Evolutionary conservation across 1,284 basidiomycete species (phyloP), one percentile per base, ranked within the genome.

Genomic region (Cryptococcus floricola): DNA sequence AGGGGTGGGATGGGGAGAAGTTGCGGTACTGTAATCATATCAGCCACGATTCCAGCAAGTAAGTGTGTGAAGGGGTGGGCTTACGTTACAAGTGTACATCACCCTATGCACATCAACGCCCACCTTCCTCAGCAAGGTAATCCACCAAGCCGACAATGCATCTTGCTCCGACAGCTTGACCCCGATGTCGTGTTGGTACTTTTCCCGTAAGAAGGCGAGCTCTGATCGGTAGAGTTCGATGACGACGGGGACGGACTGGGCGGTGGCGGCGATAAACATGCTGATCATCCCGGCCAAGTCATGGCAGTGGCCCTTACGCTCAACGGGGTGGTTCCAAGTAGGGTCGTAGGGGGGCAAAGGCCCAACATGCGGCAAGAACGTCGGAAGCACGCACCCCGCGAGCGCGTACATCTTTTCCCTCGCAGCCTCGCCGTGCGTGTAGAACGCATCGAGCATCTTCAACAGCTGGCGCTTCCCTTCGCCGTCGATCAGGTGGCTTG

Each of bases 71-170:
- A 19, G 19, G 19, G 1, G 19, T 19, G 19, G 19, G 19, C 19
- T 19, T 19, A 19, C 19, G 19, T 19, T 19, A 19, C 19, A 19
- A 19, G 19, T 2, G 19, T 19, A 19, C 19, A 19, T 19, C 19
- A 19, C 19, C 19, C 19, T 19, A 18, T 43, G 5, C 4, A 31
- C 31, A 8, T 41, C 16, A 43, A 48, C 45, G 23, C 64, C 67
- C 1, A 54, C 56, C 16, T 61, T 56, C 51, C 61, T 53, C 27
- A 68, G 55, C 23, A 68, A 49, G 39, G 42, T 50, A n/a, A 63
- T 39, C 62, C 64, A 68, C 64, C 64, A 68, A 2, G 50, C 66
- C 27, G 58, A 57, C 12, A 68, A 34, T 10, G 62, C 54, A 54
- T 68, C 66, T 42, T 62, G 60, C 47, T 64, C 66, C 12, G 54